phyloP scores from a whole-genome alignment of 768 basidiomycete genomes.

The Tephrocybe sp. region DNA sequence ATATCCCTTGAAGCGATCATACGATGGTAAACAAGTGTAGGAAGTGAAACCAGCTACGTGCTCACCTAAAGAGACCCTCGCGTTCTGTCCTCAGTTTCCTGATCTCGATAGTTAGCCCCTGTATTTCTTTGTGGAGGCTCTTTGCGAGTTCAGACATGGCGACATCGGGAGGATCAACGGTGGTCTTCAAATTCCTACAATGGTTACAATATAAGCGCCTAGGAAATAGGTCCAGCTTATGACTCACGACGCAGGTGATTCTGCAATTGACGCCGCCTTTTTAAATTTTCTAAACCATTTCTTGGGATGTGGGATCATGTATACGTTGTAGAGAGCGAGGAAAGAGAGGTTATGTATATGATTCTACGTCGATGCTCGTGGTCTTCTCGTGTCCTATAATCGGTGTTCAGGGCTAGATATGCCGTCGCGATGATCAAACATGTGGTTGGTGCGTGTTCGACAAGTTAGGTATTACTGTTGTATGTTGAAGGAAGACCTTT shows the following conservation, averaged over 20 bases:
- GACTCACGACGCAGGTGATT: slow-evolving; percentile 11
- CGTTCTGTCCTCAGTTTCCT: slow-evolving; percentile 11
- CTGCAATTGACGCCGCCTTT: not conserved
- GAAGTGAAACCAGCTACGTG: not conserved
- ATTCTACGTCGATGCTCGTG: slow-evolving; percentile 1
- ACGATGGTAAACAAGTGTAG: too few relatives aligned
- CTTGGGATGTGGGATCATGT: slow-evolving; percentile 3
- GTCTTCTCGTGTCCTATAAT: not conserved
- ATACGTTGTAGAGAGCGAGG: not conserved
- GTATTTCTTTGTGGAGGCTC: slow-evolving; percentile 12
- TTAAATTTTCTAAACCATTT: slow-evolving; percentile 13
- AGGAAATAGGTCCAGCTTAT: too few relatives aligned
- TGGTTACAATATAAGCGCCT: too few relatives aligned
- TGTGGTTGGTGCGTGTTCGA: slow-evolving; percentile 4
- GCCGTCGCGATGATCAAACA: slow-evolving; percentile 6
- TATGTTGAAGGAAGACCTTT: too few relatives aligned
- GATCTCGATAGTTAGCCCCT: slow-evolving; percentile 9
- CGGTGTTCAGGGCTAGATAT: slow-evolving; percentile 5
- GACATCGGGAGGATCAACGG: slow-evolving; percentile 2
- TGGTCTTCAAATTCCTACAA: not conserved
- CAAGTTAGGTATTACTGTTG: slow-evolving; percentile 3
- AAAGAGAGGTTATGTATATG: not conserved
- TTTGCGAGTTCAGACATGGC: slow-evolving; percentile 13
- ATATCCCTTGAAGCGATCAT: slow-evolving; percentile 10
- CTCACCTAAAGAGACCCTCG: slow-evolving; percentile 13